Evolutionary conservation across 768 basidiomycete genomes (phyloP).

Genomic region (Rhodosporidiobolus sp.): DNA sequence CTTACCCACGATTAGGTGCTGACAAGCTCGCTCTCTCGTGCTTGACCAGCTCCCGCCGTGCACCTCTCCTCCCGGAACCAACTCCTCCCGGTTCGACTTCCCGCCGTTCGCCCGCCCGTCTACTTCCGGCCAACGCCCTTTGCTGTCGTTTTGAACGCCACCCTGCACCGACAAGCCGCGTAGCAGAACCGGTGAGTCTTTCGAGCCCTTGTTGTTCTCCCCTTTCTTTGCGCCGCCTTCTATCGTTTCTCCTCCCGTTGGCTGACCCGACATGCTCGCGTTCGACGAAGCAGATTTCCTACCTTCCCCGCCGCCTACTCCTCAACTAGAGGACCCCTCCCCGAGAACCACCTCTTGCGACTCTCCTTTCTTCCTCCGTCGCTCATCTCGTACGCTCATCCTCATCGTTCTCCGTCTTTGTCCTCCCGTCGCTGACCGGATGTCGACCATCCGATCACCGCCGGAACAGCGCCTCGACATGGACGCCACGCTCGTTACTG

Average conservation of each 20-base stretch:
- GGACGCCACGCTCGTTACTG: slow-evolving; percentile 3
- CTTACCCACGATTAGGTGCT: too few species aligned
- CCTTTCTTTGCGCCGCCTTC: neutral
- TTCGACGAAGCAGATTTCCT: neutral
- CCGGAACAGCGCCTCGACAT: neutral
- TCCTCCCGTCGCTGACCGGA: neutral
- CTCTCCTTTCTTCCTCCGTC: neutral
- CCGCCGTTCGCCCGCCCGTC: too few species aligned
- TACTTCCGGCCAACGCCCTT: too few species aligned
- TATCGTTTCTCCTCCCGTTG: too few species aligned
- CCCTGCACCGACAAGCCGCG: neutral
- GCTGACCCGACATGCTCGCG: neutral
- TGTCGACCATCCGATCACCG: neutral
- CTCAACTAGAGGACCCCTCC: neutral
- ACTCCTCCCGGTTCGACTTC: too few species aligned
- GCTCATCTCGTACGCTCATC: slow-evolving; percentile 22
- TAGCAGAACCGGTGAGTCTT: neutral
- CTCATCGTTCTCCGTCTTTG: neutral
- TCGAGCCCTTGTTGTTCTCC: neutral
- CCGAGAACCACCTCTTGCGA: neutral
- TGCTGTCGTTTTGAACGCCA: too few species aligned
- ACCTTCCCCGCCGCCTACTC: neutral
- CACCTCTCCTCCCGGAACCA: too few species aligned
- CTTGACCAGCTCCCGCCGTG: too few species aligned
- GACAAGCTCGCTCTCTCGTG: too few species aligned